Conservation (phyloP, 805 yeast species). For the Myxozyma monticola region DNA sequence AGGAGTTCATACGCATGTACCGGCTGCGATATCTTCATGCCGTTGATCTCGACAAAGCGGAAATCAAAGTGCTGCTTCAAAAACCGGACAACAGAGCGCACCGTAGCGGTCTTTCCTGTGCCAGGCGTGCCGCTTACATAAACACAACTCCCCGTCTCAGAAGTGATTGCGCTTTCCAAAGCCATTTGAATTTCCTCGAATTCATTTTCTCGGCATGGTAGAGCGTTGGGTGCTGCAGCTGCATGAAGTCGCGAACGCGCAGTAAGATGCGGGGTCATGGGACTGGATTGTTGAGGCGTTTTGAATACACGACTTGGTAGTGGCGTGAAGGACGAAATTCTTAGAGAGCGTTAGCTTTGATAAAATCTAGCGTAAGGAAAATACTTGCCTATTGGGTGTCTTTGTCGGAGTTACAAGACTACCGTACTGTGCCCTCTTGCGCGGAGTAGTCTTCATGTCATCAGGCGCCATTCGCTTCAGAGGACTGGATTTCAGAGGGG, state of each 20-base stretch:
- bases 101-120: conserved; percentile 93
- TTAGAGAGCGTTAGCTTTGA: neutral
- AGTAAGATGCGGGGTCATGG: conserved; percentile 27
- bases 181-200: conserved; percentile 67
- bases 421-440: neutral
- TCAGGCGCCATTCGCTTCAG: too few species aligned
- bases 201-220: conserved; percentile 88
- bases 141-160: conserved; percentile 75
- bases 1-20: conserved; percentile 76
- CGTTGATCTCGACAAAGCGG: conserved; percentile 83
- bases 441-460: too few species aligned
- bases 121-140: conserved; percentile 98
- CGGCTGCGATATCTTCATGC: conserved; percentile 79
- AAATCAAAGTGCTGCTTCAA: conserved; percentile 55
- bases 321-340: conserved; percentile 18
- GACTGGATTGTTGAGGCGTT: conserved; percentile 14
- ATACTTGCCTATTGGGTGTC: neutral
- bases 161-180: conserved; percentile 68
- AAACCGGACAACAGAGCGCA: conserved; percentile 78
- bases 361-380: neutral
- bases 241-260: conserved; percentile 40
- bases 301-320: conserved; percentile 26
- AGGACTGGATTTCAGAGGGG: too few species aligned
- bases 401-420: too few species aligned
- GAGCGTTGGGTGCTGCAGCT: conserved; percentile 46